Evolutionary conservation across 139 green algal species (phyloP).

Genomic region (Tetraselmis chui): DNA sequence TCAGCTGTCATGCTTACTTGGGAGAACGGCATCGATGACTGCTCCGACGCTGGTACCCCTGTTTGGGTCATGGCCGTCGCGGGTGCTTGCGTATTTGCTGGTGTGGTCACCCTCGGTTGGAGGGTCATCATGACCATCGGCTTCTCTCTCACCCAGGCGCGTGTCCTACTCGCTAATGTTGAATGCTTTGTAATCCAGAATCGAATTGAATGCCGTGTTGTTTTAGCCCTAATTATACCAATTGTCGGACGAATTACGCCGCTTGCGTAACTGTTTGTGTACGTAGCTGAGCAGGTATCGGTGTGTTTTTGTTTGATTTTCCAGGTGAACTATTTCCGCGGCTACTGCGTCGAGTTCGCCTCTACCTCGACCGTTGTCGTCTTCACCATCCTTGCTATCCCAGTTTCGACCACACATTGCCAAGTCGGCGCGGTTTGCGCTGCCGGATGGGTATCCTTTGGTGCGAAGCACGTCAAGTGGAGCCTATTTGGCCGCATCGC

Average conservation of each 20-base stretch:
- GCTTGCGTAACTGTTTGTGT: too few species aligned
- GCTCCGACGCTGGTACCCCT: slow-evolving; percentile 2
- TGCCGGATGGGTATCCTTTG: slow-evolving; percentile 14
- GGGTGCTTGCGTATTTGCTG: slow-evolving; percentile 16
- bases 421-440: slow-evolving; percentile 36
- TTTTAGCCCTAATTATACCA: too few species aligned
- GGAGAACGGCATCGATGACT: neutral
- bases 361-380: slow-evolving; percentile 28
- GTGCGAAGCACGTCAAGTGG: slow-evolving; percentile 10
- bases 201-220: too few species aligned
- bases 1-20: slow-evolving; percentile 17
- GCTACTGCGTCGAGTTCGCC: slow-evolving; percentile 31
- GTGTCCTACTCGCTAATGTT: too few species aligned
- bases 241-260: too few species aligned
- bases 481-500: slow-evolving; percentile 16
- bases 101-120: slow-evolving; percentile 16
- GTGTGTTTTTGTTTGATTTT: too few species aligned
- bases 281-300: too few species aligned
- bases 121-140: slow-evolving; percentile 34
- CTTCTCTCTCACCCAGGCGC: slow-evolving; percentile 18
- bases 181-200: too few species aligned
- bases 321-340: slow-evolving; percentile 31
- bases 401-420: slow-evolving; percentile 38
- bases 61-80: slow-evolving; percentile 14
- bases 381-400: slow-evolving; percentile 26